Percentiles rank a stretch among this genome's conserved stretches.
These are phyloP conservation scores for Schizophyllum amplum DNA, from an alignment of 1,284 basidiomycete species.

Conservation along the genomic window DNA sequence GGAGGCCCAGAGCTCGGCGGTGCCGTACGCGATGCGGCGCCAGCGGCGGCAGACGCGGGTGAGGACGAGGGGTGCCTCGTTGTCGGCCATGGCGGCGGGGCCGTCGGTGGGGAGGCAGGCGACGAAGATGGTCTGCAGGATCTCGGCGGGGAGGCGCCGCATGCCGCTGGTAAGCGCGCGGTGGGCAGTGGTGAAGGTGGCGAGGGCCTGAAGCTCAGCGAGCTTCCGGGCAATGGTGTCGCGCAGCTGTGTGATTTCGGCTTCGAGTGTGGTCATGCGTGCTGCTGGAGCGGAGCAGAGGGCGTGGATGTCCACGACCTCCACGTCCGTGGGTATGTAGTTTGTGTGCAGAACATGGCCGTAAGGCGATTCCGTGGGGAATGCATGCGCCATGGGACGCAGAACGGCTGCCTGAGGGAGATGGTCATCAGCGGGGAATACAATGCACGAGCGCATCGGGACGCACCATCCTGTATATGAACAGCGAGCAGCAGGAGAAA, in stretches of 20 bases:
- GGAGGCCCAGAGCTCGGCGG: slow-evolving; percentile 5
- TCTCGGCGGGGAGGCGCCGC: slow-evolving; percentile 8
- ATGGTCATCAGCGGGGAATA: no score
- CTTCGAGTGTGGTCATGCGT: no score
- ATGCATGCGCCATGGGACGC: no score
- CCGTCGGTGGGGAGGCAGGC: slow-evolving; percentile 12
- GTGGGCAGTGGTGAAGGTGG: no score
- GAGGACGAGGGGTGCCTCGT: slow-evolving; percentile 11
- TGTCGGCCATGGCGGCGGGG: slow-evolving; percentile 8
- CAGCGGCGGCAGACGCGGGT: slow-evolving; percentile 11
- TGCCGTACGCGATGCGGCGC: slow-evolving; percentile 8
- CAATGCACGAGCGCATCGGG: no score
- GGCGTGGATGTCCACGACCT: neutral
- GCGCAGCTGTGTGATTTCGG: no score
- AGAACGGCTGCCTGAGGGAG: no score
- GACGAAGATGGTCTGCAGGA: slow-evolving; percentile 13
- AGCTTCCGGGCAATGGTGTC: no score
- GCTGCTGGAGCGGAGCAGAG: neutral
- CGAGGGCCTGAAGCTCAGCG: no score
- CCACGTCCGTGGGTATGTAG: slow-evolving; percentile 2
- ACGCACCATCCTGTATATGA: no score
- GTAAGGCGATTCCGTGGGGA: slow-evolving; percentile 4
- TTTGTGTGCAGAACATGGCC: slow-evolving; percentile 1
- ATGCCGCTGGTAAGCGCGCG: no score
- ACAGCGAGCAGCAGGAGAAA: no score